Base-by-base conservation (phyloP, 176 grass and related monocot species). In the Leersia perrieri region DNA sequence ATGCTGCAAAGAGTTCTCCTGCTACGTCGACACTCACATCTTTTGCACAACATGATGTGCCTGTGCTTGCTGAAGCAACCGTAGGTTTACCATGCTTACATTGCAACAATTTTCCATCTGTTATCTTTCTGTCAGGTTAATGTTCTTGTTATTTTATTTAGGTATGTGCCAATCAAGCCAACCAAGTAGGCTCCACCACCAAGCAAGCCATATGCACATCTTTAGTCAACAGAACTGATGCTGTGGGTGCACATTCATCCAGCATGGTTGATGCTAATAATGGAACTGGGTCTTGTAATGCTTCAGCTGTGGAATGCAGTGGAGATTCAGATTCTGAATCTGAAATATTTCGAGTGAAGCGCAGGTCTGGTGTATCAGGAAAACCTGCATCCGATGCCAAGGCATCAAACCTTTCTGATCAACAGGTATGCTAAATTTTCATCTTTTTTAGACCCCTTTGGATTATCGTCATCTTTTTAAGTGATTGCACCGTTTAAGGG, bases 341-440 rank as follows among this genome's bases (percentile, higher is more conserved):
- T 51, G 96, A 87, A 84, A 87, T 89, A 55, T 99, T 99, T 74
- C 90, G 88, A 63, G 88, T 99, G 73, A 99, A 94, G 66, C 93
- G 96, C 62, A 86, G 96, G 42, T 88, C 96, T 45, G 66, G 49
- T 10, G 78, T 66, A 4, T 33, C 42, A 73, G 84, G 44, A 29
- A 89, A 91, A 72, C 51, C 82, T 79, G 38, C 60, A 47, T 33
- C 61, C 80, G 90, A 90, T 26, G 51, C 76, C 41, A 51, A 41
- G 73, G 36, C 36, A 62, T 66, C 76, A 68, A 70, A 78, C 31
- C 72, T 77, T 30, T 72, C 88, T 51, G 86, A 91, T 75, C 88
- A 93, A 33, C 90, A 95, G 91, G 96, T 99, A 84, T 75, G 28
- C 15, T 73, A 9, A 11, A 45, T 28, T 62, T 68, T 75, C 26